Conservation (phyloP, 2,329 filamentous ascomycete genomes). For the Aspergillus flavus region DNA sequence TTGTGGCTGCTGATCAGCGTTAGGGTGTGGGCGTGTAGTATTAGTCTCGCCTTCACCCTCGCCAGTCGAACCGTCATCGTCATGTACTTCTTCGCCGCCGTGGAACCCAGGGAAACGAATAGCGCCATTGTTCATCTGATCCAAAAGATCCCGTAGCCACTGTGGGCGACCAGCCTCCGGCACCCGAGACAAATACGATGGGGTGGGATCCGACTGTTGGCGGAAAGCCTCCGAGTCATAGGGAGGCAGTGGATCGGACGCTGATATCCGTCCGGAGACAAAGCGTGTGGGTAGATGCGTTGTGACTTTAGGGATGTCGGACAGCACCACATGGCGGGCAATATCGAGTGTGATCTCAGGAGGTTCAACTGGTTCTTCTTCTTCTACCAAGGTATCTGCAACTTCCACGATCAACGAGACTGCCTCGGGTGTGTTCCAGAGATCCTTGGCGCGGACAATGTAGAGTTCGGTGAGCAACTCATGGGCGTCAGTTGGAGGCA, state of each 20-base stretch:
- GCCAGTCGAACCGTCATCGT: constrained; percentile 12
- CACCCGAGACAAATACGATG: constrained; percentile 33
- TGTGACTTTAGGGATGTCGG: constrained; percentile 72
- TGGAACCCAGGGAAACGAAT: constrained; percentile 29
- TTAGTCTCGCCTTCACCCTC: constrained; percentile 17
- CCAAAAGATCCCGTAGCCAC: constrained; percentile 40
- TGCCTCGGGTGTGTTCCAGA: constrained; percentile 81
- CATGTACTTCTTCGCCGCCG: constrained; percentile 22
- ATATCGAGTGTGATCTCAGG: constrained; percentile 57
- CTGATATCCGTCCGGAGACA: constrained; percentile 66
- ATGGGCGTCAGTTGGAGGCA: constrained; percentile 66
- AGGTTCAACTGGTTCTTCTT: constrained; percentile 47
- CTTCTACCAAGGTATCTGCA: constrained; percentile 56
- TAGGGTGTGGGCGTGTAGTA: constrained; percentile 23
- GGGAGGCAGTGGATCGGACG: constrained; percentile 83
- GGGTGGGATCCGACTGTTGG: constrained; percentile 38
- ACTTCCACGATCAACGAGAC: constrained; percentile 70
- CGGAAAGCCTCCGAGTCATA: constrained; percentile 46
- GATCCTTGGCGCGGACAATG: constrained; percentile 71
- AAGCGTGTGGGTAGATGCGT: constrained; percentile 67
- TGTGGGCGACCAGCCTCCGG: constrained; percentile 37
- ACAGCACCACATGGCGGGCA: constrained; percentile 76
- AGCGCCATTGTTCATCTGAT: constrained; percentile 37
- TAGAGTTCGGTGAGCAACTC: constrained; percentile 76
- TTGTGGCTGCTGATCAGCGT: constrained; percentile 29